These are phyloP conservation scores for Yamagishiella unicocca DNA, from an alignment of 139 green algal genomes.

Conservation along the genomic window DNA sequence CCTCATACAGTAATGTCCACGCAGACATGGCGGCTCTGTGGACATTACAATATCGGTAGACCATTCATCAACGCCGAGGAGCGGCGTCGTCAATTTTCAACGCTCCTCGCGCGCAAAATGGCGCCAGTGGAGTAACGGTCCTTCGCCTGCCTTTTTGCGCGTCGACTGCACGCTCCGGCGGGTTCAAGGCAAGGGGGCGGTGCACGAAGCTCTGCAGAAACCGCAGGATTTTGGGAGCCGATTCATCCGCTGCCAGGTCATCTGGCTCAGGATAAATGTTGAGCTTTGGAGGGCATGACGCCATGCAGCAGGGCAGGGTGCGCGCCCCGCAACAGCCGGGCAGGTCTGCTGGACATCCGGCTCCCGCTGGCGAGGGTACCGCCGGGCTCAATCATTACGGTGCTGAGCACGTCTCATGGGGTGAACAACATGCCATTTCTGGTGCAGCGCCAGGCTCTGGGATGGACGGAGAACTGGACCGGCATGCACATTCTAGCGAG, in stretches of 20 bases:
- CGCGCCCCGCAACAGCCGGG: slow-evolving; percentile 12
- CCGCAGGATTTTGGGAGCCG: not conserved
- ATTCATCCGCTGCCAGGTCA: not conserved
- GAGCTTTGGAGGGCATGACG: not conserved
- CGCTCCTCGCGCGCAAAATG: not conserved
- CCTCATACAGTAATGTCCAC: too few species aligned
- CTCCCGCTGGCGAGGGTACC: not conserved
- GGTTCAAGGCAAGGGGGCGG: too few species aligned
- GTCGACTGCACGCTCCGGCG: too few species aligned
- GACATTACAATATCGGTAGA: slow-evolving; percentile 13
- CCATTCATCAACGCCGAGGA: slow-evolving; percentile 1
- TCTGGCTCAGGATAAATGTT: not conserved
- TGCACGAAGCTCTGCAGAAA: not conserved
- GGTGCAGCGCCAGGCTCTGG: not conserved
- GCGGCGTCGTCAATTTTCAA: not conserved
- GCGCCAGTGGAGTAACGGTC: not conserved
- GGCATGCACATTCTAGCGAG: not conserved
- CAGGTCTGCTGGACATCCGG: not conserved
- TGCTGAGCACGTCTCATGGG: not conserved
- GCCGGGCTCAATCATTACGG: not conserved
- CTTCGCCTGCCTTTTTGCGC: too few species aligned
- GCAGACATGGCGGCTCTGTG: not conserved
- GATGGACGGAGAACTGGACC: not conserved
- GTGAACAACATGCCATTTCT: not conserved
- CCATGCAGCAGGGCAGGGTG: not conserved